A percentile compares a stretch with the other conserved stretches of the same genome.
Conservation (phyloP, 1,284 basidiomycete species). For the Irpex sp. region DNA sequence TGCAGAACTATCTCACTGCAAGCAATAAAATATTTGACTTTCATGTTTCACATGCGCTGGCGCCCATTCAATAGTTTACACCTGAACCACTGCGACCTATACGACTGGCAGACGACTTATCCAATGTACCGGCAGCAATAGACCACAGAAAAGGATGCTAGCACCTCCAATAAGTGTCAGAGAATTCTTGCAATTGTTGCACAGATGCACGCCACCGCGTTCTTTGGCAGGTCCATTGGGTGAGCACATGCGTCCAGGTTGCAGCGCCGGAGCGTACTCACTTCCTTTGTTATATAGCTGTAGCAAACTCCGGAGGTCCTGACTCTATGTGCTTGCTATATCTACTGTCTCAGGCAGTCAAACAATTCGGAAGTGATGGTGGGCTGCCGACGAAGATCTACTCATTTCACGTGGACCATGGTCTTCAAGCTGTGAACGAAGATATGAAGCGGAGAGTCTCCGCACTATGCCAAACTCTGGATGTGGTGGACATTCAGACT, state of each 20-base stretch:
- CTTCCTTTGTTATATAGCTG: constrained; percentile 29
- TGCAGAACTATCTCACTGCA: too few species aligned
- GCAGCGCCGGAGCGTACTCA: not conserved
- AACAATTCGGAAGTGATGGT: not conserved
- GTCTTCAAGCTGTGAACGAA: constrained; percentile 51
- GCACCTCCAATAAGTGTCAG: constrained; percentile 19
- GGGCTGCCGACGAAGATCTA: constrained; percentile 31
- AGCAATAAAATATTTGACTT: too few species aligned
- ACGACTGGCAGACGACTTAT: too few species aligned
- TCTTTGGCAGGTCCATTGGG: constrained; percentile 26
- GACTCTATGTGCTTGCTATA: constrained; percentile 76
- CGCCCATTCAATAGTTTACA: too few species aligned
- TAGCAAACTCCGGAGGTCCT: constrained; percentile 76
- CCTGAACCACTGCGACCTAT: too few species aligned
- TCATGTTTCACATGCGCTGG: too few species aligned
- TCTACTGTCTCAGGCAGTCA: constrained; percentile 37
- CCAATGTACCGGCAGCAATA: not conserved
- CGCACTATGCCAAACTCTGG: constrained; percentile 38
- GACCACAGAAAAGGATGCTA: not conserved
- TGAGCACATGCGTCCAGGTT: constrained; percentile 5
- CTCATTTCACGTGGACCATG: constrained; percentile 69
- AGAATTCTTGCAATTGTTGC: constrained; percentile 27
- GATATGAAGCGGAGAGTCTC: constrained; percentile 51
- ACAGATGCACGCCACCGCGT: constrained; percentile 26
- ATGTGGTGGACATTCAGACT: constrained; percentile 20